Base-by-base conservation (phyloP, 2,329 filamentous ascomycete genomes). In the Chaetomium strumarium region DNA sequence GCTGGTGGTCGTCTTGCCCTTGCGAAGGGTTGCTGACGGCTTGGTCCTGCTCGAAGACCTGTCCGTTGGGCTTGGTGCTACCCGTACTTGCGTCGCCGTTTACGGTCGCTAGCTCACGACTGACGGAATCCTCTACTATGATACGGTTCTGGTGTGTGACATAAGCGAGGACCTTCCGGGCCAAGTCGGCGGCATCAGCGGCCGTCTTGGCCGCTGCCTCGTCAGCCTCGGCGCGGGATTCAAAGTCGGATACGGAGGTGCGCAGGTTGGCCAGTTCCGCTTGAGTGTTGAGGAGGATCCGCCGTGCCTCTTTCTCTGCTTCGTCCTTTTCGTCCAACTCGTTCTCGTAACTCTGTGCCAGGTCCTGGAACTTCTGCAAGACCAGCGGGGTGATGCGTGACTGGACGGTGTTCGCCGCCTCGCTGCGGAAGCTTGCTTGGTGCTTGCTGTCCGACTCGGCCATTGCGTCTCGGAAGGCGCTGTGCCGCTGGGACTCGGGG, bases 241-340 rank as follows among this genome's bases (percentile, higher is more conserved):
- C 77, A 1, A 83, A 67, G n/a, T 81, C 78, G 34, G 75, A 71
- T 37, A 85, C 77, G 58, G 84, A 78, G 53, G 81, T 77, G 12
- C 76, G 78, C 14, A 86, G 72, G 1, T 73, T 71, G 41, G 79
- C 77, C 4, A 89, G 74, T 64, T 92, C 88, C 31, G 79, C 75
- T 57, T 86, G 80, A 0, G 86, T 84, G 59, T 84, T 85, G 55
- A 76, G 75, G 14, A 89, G 74, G 51, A 85, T 80, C 14, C 81
- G 76, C 46, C 80, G 80, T 3, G 84, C 84, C 64, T 88, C 86
- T 24, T 78, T 77, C 62, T 87, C 84, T 3, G 82, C 82, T 16
- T 79, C 76, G 48, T 89, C 82, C 64, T 88, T 90, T 58, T 90
- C 86, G 48, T 79, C 77, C 62, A 88, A 80, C 65, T 92, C 86